phyloP scores from a whole-genome alignment of 371 early-diverging fungal species.

The Apophysomyces variabilis region DNA sequence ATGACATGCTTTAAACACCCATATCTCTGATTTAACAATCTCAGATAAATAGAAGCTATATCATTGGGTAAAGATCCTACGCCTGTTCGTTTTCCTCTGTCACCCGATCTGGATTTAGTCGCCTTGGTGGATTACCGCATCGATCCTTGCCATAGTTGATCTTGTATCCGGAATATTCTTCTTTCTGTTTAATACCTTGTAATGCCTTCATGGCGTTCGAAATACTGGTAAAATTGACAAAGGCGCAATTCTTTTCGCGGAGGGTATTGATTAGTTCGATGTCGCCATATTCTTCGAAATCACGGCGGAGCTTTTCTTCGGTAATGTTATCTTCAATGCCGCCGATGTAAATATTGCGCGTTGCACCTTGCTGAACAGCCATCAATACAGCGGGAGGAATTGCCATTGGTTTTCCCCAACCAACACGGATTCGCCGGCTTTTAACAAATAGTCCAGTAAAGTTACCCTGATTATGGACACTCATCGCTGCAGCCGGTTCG shows the following conservation, averaged over 20 bases:
- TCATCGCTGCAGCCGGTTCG: slow-evolving; percentile 67
- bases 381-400: slow-evolving; percentile 58
- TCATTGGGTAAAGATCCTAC: background rate
- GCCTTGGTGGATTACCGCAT: slow-evolving; percentile 65
- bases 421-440: slow-evolving; percentile 72
- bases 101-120: background rate
- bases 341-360: slow-evolving; percentile 85
- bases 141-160: slow-evolving; percentile 87
- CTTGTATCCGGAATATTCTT: slow-evolving; percentile 58
- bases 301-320: slow-evolving; percentile 66
- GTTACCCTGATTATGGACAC: slow-evolving; percentile 60
- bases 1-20: slow-evolving; percentile 8
- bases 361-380: slow-evolving; percentile 72
- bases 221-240: slow-evolving; percentile 82
- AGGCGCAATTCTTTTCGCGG: slow-evolving; percentile 80
- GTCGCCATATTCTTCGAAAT: slow-evolving; percentile 78
- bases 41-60: background rate
- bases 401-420: slow-evolving; percentile 77
- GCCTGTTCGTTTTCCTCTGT: background rate
- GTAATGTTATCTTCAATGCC: slow-evolving; percentile 61
- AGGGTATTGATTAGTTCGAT: slow-evolving; percentile 80
- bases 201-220: slow-evolving; percentile 74
- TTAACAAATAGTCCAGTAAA: slow-evolving; percentile 68
- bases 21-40: slow-evolving; percentile 7
- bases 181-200: slow-evolving; percentile 59